These are phyloP conservation scores for Recurvomyces mirabilis DNA, from an alignment of 495 filamentous ascomycete genomes.

Conservation along the genomic window DNA sequence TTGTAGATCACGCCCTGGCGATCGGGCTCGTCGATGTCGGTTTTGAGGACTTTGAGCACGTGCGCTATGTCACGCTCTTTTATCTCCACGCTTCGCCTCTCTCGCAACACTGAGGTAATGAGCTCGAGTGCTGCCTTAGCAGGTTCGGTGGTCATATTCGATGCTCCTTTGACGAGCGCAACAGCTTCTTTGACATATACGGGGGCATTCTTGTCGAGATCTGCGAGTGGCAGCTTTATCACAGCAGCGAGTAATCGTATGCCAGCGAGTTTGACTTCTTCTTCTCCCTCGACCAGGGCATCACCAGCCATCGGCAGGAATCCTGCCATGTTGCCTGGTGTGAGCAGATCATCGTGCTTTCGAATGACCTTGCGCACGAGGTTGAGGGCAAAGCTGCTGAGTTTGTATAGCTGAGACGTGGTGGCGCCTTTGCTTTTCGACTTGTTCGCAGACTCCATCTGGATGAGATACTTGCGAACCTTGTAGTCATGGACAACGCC, in stretches of 20 bases:
- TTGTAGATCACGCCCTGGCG: slow-evolving; percentile 86
- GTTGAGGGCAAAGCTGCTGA: slow-evolving; percentile 77
- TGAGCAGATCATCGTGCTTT: slow-evolving; percentile 70
- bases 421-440: slow-evolving; percentile 53
- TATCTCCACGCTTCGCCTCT: slow-evolving; percentile 59
- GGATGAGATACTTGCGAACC: slow-evolving; percentile 63
- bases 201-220: slow-evolving; percentile 53
- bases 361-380: slow-evolving; percentile 67
- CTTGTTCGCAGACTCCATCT: slow-evolving; percentile 58
- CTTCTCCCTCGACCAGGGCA: slow-evolving; percentile 65
- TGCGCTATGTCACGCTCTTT: slow-evolving; percentile 75
- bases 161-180: slow-evolving; percentile 63
- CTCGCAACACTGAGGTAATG: slow-evolving; percentile 71
- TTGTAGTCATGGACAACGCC: slow-evolving; percentile 39
- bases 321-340: slow-evolving; percentile 61
- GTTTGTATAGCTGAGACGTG: slow-evolving; percentile 68
- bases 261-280: slow-evolving; percentile 80
- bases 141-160: slow-evolving; percentile 66
- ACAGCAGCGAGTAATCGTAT: slow-evolving; percentile 74
- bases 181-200: slow-evolving; percentile 77
- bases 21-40: slow-evolving; percentile 87
- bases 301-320: slow-evolving; percentile 86
- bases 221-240: slow-evolving; percentile 67
- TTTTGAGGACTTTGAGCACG: slow-evolving; percentile 67
- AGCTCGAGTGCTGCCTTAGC: slow-evolving; percentile 80